These are phyloP conservation scores for Didymella sp. DNA, from an alignment of 2,329 filamentous ascomycete genomes.

Conservation along the genomic window DNA sequence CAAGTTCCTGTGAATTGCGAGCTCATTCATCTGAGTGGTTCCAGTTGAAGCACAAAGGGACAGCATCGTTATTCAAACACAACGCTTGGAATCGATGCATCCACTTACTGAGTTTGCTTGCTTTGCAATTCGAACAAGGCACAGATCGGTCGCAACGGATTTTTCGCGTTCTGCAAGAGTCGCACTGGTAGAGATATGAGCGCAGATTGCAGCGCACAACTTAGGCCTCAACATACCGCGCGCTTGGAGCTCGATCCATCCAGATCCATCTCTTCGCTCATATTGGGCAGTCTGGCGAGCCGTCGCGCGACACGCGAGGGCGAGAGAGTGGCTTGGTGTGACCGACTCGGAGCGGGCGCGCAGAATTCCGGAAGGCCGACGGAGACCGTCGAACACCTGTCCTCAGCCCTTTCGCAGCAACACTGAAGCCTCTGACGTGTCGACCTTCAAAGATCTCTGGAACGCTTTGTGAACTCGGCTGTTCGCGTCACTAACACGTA, in stretches of 20 bases:
- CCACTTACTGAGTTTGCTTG: constrained; percentile 45
- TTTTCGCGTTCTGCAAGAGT: constrained; percentile 45
- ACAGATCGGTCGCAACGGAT: constrained; percentile 44
- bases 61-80: not conserved
- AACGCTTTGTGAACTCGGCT: not conserved
- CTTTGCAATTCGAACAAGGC: constrained; percentile 49
- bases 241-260: constrained; percentile 41
- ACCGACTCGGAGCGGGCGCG: not conserved
- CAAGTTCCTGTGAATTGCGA: not conserved
- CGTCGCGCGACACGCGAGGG: constrained; percentile 25
- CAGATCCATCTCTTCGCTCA: constrained; percentile 46
- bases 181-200: constrained; percentile 35
- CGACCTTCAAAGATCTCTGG: not conserved
- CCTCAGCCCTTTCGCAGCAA: not conserved
- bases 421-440: not conserved
- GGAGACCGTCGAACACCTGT: not conserved
- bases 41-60: not conserved
- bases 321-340: constrained; percentile 12
- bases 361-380: constrained; percentile 1
- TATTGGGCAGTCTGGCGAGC: constrained; percentile 24
- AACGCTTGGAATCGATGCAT: not conserved
- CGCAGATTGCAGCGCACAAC: not conserved
- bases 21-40: not conserved
- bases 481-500: not conserved
- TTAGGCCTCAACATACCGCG: constrained; percentile 30